Percentiles rank a stretch among this genome's conserved stretches.
Conservation (phyloP, 805 yeast species). For the Pichia cephalocereana region DNA sequence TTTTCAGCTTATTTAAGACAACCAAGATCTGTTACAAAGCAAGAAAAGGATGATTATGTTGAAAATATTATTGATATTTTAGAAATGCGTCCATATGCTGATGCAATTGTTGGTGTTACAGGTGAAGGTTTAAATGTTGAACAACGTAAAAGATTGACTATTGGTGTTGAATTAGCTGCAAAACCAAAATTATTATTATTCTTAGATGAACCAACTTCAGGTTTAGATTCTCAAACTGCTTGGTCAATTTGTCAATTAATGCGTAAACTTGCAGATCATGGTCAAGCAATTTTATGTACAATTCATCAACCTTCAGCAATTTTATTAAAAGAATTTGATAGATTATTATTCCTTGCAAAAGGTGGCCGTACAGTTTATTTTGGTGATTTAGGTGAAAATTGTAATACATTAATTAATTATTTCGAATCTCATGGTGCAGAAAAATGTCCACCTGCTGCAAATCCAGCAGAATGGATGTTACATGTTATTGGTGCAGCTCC, state of each 20-base stretch:
- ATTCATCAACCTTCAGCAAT: slow-evolving; percentile 84
- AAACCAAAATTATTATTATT: slow-evolving; percentile 44
- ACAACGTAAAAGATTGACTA: slow-evolving; percentile 44
- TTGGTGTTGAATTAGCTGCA: slow-evolving; percentile 50
- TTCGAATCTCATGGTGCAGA: slow-evolving; percentile 60
- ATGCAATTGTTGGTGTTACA: slow-evolving; percentile 42
- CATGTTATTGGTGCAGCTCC: slow-evolving; percentile 80
- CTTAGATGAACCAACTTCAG: slow-evolving; percentile 56
- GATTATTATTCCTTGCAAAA: slow-evolving; percentile 55
- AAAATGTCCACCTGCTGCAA: slow-evolving; percentile 58
- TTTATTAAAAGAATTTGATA: slow-evolving; percentile 67
- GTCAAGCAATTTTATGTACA: slow-evolving; percentile 55
- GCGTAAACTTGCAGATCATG: slow-evolving; percentile 41
- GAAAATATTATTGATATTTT: slow-evolving; percentile 41
- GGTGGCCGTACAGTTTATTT: slow-evolving; percentile 73
- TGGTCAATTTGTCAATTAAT: slow-evolving; percentile 49
- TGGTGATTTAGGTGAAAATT: slow-evolving; percentile 61
- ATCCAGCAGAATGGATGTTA: slow-evolving; percentile 91
- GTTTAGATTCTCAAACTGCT: slow-evolving; percentile 51
- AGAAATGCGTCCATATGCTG: slow-evolving; percentile 45
- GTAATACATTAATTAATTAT: slow-evolving; percentile 45
- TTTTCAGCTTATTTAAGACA: slow-evolving; percentile 46
- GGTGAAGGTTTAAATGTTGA: slow-evolving; percentile 49
- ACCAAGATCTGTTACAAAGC: slow-evolving; percentile 29
- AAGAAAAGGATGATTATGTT: slow-evolving; percentile 41